These are phyloP conservation scores for Puccinia polysora DNA, from an alignment of 1,284 basidiomycete species.

Conservation along the genomic window DNA sequence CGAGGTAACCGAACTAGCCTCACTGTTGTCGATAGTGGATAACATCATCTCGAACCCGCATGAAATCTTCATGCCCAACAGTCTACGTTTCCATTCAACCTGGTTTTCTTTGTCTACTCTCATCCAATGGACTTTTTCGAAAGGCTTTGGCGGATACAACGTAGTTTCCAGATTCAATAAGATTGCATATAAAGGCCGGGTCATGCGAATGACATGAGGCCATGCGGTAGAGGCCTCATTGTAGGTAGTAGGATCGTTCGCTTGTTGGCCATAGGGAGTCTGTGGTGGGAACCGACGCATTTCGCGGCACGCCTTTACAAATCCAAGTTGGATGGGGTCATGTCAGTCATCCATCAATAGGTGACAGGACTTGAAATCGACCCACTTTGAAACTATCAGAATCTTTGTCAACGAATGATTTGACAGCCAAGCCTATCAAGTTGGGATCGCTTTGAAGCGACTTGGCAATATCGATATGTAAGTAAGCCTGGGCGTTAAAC, in stretches of 20 bases:
- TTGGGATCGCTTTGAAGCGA: constrained; percentile 64
- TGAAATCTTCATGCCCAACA: constrained; percentile 23
- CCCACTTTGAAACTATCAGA: constrained; percentile 76
- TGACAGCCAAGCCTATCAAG: constrained; percentile 76
- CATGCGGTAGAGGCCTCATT: background rate
- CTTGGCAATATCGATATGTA: constrained; percentile 72
- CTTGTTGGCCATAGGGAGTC: background rate
- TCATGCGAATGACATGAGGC: constrained; percentile 14
- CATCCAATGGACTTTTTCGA: constrained; percentile 32
- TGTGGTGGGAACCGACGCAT: constrained; percentile 34
- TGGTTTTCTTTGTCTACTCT: constrained; percentile 10
- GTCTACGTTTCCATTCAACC: constrained; percentile 31
- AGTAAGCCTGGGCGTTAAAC: constrained; percentile 71
- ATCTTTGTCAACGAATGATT: constrained; percentile 89
- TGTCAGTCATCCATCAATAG: no score
- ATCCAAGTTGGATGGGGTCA: background rate
- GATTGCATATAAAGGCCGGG: constrained; percentile 34
- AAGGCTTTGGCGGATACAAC: constrained; percentile 40
- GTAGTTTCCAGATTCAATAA: constrained; percentile 33
- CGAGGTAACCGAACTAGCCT: constrained; percentile 31
- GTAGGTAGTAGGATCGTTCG: background rate
- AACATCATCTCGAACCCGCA: constrained; percentile 93
- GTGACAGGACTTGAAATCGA: no score
- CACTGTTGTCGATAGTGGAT: constrained; percentile 57
- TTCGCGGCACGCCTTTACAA: constrained; percentile 17